These are phyloP conservation scores for Lactuca sativa DNA, from an alignment of 129 eudicot species.

Conservation along the genomic window DNA sequence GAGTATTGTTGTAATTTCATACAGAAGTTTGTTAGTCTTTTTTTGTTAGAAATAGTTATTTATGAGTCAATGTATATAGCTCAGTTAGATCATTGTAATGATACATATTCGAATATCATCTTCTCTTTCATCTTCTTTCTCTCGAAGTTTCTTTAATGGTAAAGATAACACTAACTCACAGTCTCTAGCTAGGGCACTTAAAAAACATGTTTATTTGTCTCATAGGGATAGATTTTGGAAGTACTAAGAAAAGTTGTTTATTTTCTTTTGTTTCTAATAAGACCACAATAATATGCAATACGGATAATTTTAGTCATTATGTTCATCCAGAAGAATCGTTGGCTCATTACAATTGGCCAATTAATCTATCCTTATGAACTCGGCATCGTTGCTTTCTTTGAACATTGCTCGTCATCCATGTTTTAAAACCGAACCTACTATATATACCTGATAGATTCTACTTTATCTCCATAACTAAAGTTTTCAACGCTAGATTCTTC, in stretches of 20 bases:
- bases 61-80: too few relatives aligned
- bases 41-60: too few relatives aligned
- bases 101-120: too few relatives aligned
- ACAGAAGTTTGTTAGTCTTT: too few relatives aligned
- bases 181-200: too few relatives aligned
- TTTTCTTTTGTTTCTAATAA: neutral
- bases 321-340: neutral
- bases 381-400: neutral
- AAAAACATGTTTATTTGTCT: neutral
- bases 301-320: neutral
- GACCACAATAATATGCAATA: neutral
- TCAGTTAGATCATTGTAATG: too few relatives aligned
- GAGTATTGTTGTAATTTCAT: too few relatives aligned
- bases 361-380: neutral
- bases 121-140: too few relatives aligned
- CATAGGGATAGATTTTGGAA: neutral
- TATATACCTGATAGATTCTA: conserved; percentile 2
- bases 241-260: neutral
- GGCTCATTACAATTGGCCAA: neutral
- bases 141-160: too few relatives aligned
- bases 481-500: conserved; percentile 26
- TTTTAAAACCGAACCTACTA: neutral
- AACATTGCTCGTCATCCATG: neutral
- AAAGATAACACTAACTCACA: too few relatives aligned
- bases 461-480: conserved; percentile 4